Evolutionary conservation across 2,329 filamentous ascomycete genomes (phyloP), one percentile per base, ranked within the genome.

Genomic region (Cladorrhinum sp.): DNA sequence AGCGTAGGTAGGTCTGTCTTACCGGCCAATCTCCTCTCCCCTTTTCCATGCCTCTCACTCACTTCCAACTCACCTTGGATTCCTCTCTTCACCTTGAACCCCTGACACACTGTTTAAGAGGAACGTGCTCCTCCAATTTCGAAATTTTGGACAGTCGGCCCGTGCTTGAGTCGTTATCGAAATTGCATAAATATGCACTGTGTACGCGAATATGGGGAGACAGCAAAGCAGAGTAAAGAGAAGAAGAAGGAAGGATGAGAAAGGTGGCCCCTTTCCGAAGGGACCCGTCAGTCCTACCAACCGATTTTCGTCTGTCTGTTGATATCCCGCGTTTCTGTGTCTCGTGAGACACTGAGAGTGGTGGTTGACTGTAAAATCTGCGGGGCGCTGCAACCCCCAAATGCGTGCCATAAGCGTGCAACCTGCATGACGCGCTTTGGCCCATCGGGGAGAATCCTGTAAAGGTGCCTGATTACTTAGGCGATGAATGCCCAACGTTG

Each of bases 321-420:
- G 32, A 23, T 55, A 27, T 55, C 32, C 18, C 38, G 32, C 32
- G 20, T 45, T 45, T n/a, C 16, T 36, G 32, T 36, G 41, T 22
- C n/a, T 45, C 41, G 41, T 18, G 41, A 45, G 41, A 16, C 41
- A 16, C 20, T 10, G 7, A 45, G 41, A 22, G 7, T 41, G 36
- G 41, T 45, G 41, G 41, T 45, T n/a, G 18, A 45, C 41, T 13
- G 20, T 45, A 16, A 36, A 18, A 24, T 18, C 18, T 41, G 52
- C 52, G 52, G 52, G 52, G 52, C 52, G n/a, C 32, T 55, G 52
- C 52, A 55, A 55, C 52, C 32, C 24, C 20, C 32, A 36, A 23
- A 38, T 38, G 51, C 29, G 51, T 54, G 29, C 51, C 41, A 18
- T 45, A 10, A 32, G 38, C 27, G 24, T 55, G 52, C 32, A 41